Evolutionary conservation across 148 eudicot genomes (phyloP).

Genomic region (Agrostemma githago): DNA sequence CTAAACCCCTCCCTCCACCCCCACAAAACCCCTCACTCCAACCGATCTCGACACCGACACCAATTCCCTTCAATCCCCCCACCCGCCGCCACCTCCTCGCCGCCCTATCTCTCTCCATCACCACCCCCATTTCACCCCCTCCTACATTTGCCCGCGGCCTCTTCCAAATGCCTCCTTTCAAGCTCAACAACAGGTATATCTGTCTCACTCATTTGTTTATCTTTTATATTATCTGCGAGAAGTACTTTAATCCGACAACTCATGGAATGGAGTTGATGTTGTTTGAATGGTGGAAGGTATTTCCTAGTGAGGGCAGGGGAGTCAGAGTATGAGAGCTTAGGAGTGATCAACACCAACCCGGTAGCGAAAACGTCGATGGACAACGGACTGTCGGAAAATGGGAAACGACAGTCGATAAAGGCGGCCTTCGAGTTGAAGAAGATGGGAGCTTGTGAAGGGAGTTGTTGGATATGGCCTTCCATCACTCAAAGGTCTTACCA

Average conservation of each 20-base stretch:
- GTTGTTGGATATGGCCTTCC: constrained; percentile 99
- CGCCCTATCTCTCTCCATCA: constrained; percentile 48
- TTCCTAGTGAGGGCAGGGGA: constrained; percentile 95
- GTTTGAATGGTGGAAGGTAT: constrained; percentile 46
- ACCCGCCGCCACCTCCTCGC: constrained; percentile 56
- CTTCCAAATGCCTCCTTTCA: constrained; percentile 94
- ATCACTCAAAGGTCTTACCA: constrained; percentile 97
- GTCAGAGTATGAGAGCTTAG: constrained; percentile 74
- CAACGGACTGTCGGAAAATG: constrained; percentile 70
- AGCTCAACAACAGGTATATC: constrained; percentile 70
- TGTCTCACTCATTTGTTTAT: no score
- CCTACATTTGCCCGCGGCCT: constrained; percentile 70
- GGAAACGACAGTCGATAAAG: constrained; percentile 65
- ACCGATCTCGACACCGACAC: constrained; percentile 11
- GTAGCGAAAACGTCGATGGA: constrained; percentile 89
- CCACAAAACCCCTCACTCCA: constrained; percentile 21
- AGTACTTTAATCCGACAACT: no score
- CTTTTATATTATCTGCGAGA: no score
- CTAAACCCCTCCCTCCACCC: constrained; percentile 25
- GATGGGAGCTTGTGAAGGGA: constrained; percentile 76
- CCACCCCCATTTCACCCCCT: constrained; percentile 39
- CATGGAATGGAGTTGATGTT: not conserved
- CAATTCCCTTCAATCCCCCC: constrained; percentile 24
- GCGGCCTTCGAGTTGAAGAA: constrained; percentile 63
- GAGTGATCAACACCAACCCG: constrained; percentile 91